phyloP scores from a whole-genome alignment of 2,329 filamentous ascomycete species.

The Huntiella bhutanensis region DNA sequence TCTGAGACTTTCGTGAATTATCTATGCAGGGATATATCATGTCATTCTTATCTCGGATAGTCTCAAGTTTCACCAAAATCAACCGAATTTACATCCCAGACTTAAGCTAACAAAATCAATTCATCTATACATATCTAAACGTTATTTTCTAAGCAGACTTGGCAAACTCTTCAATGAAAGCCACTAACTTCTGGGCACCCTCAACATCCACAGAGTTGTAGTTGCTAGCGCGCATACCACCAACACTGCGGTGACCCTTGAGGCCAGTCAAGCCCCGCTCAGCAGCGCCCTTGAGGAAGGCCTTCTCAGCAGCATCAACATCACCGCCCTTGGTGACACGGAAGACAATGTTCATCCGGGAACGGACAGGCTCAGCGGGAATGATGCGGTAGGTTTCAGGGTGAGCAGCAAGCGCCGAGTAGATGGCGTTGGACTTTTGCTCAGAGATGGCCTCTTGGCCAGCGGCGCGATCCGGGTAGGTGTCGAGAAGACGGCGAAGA shows the following conservation, averaged over 20 bases:
- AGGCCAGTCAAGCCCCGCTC: conserved; percentile 54
- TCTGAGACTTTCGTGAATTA: not conserved
- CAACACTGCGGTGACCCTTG: conserved; percentile 75
- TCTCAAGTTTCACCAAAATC: too few relatives aligned
- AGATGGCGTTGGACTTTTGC: conserved; percentile 60
- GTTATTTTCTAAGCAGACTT: not conserved
- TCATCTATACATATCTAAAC: too few relatives aligned
- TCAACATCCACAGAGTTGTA: conserved; percentile 67
- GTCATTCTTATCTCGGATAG: not conserved
- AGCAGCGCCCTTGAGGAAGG: conserved; percentile 56
- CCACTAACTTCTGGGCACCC: conserved; percentile 47
- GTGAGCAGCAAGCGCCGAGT: conserved; percentile 55
- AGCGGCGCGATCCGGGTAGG: conserved; percentile 48
- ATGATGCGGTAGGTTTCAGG: conserved; percentile 59
- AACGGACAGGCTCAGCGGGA: conserved; percentile 55
- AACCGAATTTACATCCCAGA: too few relatives aligned
- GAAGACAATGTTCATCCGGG: conserved; percentile 93
- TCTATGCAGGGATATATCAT: not conserved
- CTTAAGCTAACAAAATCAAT: too few relatives aligned
- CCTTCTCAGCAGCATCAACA: conserved; percentile 53
- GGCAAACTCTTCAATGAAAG: conserved; percentile 40
- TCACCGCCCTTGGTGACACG: conserved; percentile 42
- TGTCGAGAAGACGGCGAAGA: conserved; percentile 51
- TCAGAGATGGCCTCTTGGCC: conserved; percentile 59
- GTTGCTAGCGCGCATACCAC: conserved; percentile 70